Base-by-base conservation (phyloP, 352 stramenopile genomes). In the Phytopythium montanum region DNA sequence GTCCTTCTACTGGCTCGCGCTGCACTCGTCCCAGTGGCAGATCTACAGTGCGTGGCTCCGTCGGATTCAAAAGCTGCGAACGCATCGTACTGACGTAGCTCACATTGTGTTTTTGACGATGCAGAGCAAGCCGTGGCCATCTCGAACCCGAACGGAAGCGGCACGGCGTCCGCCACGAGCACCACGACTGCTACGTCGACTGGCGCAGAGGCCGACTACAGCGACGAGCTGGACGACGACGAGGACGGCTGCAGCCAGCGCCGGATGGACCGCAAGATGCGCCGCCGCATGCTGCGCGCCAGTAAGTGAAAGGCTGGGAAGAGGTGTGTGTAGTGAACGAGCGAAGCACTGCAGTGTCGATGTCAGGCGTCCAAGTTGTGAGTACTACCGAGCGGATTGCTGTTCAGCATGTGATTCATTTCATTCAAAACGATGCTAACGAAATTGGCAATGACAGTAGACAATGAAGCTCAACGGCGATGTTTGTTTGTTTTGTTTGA, bases 1-100 rank as follows among this genome's bases (percentile, higher is more conserved):
- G 28, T 61, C 59, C 16, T 86, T 88, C 65, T 82, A 83, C 70
- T 85, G 75, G 70, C 42, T 79, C 31, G 73, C 73, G 16, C 44
- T 79, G 25, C 67, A 81, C 66, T 60, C 63, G 54, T 41, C 61
- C 0, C 14, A 70, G 18, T 81, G 70, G 73, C 73, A 82, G 52
- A 62, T 82, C 34, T 82, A 82, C 58, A 73, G 69, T 76, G 62
- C 49, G 69, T 68, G 18, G 28, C 33, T 14, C 10, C 8, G 12
- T 19, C 2, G 8, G n/a, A n/a, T n/a, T n/a, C 13, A 10, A 1
- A 29, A 18, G 25, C 41, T 26, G 18, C 28, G 5, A 50, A 36
- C 44, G 58, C 41, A 46, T 25, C 21, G 16, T 44, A 41, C 14
- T 25, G 18, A 45, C n/a, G 8, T 13, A 16, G 14, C 14, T 38